These are phyloP conservation scores for Hypoxylon sp. DNA, from an alignment of 2,329 filamentous ascomycete species.

Conservation along the genomic window DNA sequence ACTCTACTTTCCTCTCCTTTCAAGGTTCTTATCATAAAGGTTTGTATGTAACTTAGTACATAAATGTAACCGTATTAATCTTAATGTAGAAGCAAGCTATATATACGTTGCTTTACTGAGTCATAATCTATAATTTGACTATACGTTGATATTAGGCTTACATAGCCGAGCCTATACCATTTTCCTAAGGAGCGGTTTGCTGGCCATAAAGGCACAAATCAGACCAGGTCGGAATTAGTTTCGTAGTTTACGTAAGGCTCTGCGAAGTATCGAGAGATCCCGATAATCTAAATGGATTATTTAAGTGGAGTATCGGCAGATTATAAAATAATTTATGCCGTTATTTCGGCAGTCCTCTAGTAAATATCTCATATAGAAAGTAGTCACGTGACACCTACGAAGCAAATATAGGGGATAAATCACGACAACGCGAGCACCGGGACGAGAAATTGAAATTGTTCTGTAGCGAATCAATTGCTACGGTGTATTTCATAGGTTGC, in stretches of 20 bases:
- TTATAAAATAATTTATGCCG: not conserved
- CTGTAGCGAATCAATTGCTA: slow-evolving; percentile 8
- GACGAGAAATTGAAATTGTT: not conserved
- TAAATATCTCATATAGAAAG: not conserved
- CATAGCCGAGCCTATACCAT: no score
- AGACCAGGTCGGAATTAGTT: not conserved
- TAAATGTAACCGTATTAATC: no score
- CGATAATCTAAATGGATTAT: not conserved
- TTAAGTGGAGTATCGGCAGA: not conserved
- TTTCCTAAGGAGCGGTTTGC: not conserved
- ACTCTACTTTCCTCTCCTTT: not conserved
- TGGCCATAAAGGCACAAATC: not conserved
- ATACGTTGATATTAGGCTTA: no score
- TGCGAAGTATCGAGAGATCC: not conserved
- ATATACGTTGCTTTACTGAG: no score
- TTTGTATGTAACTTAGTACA: not conserved
- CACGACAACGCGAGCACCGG: not conserved
- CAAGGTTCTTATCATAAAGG: not conserved
- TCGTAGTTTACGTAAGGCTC: not conserved
- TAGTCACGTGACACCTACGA: not conserved
- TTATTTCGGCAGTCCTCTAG: not conserved
- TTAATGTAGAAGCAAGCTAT: no score
- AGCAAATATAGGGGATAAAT: not conserved
- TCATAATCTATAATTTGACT: no score
- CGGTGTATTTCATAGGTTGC: not conserved